Percentiles rank a stretch among this genome's conserved stretches.
Evolutionary conservation across 306 rosid genomes (phyloP).

Genomic region (Castanea sativa): DNA sequence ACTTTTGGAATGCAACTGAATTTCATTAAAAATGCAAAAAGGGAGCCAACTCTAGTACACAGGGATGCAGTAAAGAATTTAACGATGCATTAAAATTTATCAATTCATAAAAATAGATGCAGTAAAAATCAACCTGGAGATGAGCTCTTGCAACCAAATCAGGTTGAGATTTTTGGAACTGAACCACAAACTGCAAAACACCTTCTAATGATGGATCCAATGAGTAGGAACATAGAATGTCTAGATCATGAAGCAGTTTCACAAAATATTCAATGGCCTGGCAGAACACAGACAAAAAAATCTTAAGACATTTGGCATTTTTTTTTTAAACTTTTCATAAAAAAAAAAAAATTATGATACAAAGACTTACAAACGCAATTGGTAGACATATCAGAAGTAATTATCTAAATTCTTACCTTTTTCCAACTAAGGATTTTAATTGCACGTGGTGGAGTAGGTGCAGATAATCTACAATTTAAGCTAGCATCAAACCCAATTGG

Average conservation of each 20-base stretch:
- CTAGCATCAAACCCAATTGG: slow-evolving; percentile 94
- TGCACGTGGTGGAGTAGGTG: slow-evolving; percentile 95
- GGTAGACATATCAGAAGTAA: slow-evolving; percentile 9
- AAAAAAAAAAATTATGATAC: slow-evolving; percentile 15
- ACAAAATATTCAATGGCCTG: slow-evolving; percentile 87
- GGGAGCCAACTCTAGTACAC: no score
- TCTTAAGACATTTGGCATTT: background rate
- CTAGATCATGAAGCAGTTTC: slow-evolving; percentile 84
- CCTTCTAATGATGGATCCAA: slow-evolving; percentile 72
- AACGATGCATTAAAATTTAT: background rate
- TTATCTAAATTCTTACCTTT: slow-evolving; percentile 43
- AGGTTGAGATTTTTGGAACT: slow-evolving; percentile 83
- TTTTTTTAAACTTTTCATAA: background rate
- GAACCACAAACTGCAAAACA: slow-evolving; percentile 78
- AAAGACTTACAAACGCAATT: background rate
- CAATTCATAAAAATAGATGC: slow-evolving; percentile 7
- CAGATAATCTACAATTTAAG: slow-evolving; percentile 80
- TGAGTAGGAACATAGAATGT: slow-evolving; percentile 61
- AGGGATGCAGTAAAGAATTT: no score
- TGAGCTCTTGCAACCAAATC: slow-evolving; percentile 95
- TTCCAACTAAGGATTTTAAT: slow-evolving; percentile 75
- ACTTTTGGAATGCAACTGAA: no score
- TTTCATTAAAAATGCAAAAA: no score
- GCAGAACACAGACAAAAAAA: slow-evolving; percentile 24
- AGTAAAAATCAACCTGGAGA: slow-evolving; percentile 69